phyloP scores from a whole-genome alignment of 129 eudicot species.

The Gnaphalium uliginosum region DNA sequence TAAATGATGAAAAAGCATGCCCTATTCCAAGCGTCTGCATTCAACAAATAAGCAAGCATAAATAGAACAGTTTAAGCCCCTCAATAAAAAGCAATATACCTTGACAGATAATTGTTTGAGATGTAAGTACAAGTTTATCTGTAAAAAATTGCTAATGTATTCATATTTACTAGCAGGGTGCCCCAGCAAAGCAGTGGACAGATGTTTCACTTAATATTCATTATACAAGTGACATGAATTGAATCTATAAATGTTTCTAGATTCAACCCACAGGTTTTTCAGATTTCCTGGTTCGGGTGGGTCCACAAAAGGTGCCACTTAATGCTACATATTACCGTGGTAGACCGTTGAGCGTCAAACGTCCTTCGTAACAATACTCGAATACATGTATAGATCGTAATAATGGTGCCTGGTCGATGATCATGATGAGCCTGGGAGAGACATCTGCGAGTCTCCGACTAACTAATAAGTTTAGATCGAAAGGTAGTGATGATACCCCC shows the following conservation, averaged over 20 bases:
- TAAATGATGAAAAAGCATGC: slow-evolving; percentile 95
- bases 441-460: not conserved
- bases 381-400: not conserved
- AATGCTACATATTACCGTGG: not conserved
- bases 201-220: no score
- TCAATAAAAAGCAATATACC: not conserved
- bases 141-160: not conserved
- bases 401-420: not conserved
- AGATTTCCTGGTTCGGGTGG: not conserved
- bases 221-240: not conserved
- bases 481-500: not conserved
- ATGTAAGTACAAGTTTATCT: not conserved
- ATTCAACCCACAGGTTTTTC: not conserved
- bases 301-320: not conserved
- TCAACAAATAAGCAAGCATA: not conserved
- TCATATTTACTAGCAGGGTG: not conserved
- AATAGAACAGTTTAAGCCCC: not conserved
- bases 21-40: slow-evolving; percentile 96
- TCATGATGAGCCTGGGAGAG: not conserved
- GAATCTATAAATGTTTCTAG: not conserved
- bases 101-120: not conserved
- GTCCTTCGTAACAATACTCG: no score
- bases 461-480: not conserved
- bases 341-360: not conserved
- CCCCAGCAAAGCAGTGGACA: not conserved